A percentile compares a stretch with the other conserved stretches of the same genome.
These are phyloP conservation scores for Alternaria sp. DNA, from an alignment of 2,329 filamentous ascomycete genomes.

Conservation along the genomic window DNA sequence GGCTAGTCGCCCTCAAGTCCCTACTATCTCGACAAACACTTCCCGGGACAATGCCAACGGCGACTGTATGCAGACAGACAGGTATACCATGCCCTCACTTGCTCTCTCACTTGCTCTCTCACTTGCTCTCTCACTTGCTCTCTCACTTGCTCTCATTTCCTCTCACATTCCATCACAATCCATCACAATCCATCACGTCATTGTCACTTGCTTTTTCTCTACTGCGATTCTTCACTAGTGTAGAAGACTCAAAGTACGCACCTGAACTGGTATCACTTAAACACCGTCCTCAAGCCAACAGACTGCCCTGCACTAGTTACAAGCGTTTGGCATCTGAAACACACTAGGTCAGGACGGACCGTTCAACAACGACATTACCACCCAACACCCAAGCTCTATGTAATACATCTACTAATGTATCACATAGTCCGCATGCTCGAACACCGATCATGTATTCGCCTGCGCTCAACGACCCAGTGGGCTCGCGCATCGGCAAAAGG, in stretches of 20 bases:
- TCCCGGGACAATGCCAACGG: not conserved
- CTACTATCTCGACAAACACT: not conserved
- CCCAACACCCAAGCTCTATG: not conserved
- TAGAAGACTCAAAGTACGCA: not conserved
- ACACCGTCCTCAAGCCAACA: not conserved
- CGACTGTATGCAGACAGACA: not conserved
- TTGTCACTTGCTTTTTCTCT: not conserved
- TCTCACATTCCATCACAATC: not conserved
- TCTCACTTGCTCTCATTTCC: not conserved
- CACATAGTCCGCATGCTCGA: not conserved
- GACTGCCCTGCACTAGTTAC: not conserved
- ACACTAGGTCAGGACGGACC: not conserved
- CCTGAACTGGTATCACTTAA: not conserved
- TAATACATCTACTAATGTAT: conserved; percentile 1
- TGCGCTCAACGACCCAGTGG: conserved; percentile 13
- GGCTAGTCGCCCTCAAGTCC: not conserved
- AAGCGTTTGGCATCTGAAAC: not conserved
- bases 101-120: no score
- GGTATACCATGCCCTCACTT: not conserved
- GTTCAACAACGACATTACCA: not conserved
- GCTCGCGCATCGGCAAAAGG: conserved; percentile 22
- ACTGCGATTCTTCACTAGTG: not conserved
- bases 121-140: not conserved
- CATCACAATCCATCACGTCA: not conserved
- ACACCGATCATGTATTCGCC: not conserved